Evolutionary conservation across 129 eudicot species (phyloP).

Genomic region (Erigeron canadensis): DNA sequence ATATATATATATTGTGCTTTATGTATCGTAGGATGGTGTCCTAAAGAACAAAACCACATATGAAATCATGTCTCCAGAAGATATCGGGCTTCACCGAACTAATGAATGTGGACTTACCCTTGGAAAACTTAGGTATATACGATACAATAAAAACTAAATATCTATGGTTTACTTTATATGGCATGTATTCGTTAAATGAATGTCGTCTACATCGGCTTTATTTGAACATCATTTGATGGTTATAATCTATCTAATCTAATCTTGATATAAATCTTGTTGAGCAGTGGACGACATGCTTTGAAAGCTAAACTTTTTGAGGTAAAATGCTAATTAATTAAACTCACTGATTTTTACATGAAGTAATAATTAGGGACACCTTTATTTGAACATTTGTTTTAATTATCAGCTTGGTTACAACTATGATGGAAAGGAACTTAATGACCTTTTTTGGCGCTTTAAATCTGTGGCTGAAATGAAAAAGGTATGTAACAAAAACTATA

Average conservation of each 20-base stretch:
- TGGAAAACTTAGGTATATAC: neutral
- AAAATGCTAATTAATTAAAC: neutral
- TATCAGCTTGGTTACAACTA: constrained; percentile 66
- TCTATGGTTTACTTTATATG: too few species aligned
- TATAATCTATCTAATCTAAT: too few species aligned
- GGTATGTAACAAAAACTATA: constrained; percentile 22
- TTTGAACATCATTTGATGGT: too few species aligned
- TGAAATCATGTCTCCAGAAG: neutral
- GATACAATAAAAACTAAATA: too few species aligned
- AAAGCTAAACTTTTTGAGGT: constrained; percentile 72
- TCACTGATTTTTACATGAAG: constrained; percentile 3
- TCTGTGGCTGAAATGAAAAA: constrained; percentile 68
- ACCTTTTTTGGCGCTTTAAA: constrained; percentile 72
- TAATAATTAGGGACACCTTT: neutral
- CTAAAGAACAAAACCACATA: neutral
- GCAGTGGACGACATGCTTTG: constrained; percentile 90
- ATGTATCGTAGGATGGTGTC: neutral
- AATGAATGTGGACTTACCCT: neutral
- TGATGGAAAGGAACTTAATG: constrained; percentile 69
- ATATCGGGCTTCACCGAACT: neutral
- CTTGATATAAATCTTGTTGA: neutral
- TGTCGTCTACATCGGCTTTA: too few species aligned
- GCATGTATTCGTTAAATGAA: too few species aligned
- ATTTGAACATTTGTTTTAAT: neutral
- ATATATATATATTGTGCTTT: too few species aligned